phyloP scores from a whole-genome alignment of 371 early-diverging fungal genomes.

The Mortierella sp. region DNA sequence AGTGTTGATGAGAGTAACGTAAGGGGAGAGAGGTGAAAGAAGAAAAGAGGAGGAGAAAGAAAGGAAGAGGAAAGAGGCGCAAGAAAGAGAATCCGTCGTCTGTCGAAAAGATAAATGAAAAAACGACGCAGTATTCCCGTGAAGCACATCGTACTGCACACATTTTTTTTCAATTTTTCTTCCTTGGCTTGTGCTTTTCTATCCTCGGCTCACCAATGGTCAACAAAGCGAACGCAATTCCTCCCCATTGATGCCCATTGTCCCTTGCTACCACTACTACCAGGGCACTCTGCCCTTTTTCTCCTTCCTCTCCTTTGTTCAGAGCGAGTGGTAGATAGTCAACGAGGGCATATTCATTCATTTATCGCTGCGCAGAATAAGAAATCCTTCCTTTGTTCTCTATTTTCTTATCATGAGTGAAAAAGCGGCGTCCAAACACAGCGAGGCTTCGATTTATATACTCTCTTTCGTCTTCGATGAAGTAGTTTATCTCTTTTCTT shows the following conservation, averaged over 20 bases:
- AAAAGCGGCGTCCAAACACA: neutral
- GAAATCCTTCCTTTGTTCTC: neutral
- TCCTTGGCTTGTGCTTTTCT: no score
- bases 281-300: neutral
- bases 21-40: neutral
- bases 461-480: neutral
- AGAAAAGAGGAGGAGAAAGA: constrained; percentile 2
- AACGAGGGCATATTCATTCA: neutral
- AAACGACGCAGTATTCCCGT: neutral
- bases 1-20: neutral
- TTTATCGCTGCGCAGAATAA: constrained; percentile 2
- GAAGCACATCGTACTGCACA: neutral
- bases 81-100: neutral
- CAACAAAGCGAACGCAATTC: no score
- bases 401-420: neutral
- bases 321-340: no score
- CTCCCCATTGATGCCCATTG: no score
- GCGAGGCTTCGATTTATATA: neutral
- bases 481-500: neutral
- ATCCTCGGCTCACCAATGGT: neutral
- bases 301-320: no score
- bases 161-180: neutral
- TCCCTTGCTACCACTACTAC: no score
- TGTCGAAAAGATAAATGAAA: neutral
- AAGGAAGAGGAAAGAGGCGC: neutral